These are phyloP conservation scores for Spathaspora sp. DNA, from an alignment of 805 yeast genomes.

Conservation along the genomic window DNA sequence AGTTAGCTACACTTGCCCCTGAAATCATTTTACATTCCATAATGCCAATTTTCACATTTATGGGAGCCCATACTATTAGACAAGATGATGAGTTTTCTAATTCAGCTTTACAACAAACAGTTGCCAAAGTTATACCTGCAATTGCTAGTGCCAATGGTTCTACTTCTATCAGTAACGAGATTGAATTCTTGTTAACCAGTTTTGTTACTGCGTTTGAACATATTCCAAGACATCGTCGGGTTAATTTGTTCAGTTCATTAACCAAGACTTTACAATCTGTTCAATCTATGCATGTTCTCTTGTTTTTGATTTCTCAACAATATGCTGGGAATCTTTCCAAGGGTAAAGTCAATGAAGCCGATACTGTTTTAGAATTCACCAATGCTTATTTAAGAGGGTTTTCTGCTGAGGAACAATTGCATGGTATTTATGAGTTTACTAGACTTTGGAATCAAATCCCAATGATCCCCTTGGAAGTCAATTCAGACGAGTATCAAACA, in stretches of 20 bases:
- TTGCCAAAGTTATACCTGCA: conserved; percentile 87
- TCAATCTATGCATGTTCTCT: conserved; percentile 63
- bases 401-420: conserved; percentile 61
- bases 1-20: conserved; percentile 83
- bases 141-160: conserved; percentile 44
- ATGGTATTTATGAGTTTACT: conserved; percentile 49
- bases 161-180: conserved; percentile 50
- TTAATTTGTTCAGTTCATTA: conserved; percentile 73
- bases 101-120: conserved; percentile 89
- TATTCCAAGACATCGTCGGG: conserved; percentile 95
- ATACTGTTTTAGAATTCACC: conserved; percentile 67
- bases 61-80: conserved; percentile 96
- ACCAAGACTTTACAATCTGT: conserved; percentile 70
- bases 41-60: conserved; percentile 98
- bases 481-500: conserved; percentile 29
- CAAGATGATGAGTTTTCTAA: conserved; percentile 96
- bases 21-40: conserved; percentile 91
- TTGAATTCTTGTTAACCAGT: conserved; percentile 80
- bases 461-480: conserved; percentile 34
- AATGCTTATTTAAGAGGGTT: conserved; percentile 68
- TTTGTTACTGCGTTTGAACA: conserved; percentile 94
- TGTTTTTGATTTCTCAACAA: conserved; percentile 80
- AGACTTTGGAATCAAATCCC: conserved; percentile 51
- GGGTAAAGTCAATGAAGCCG: conserved; percentile 63
- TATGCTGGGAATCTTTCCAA: conserved; percentile 44